phyloP scores from a whole-genome alignment of 2,329 filamentous ascomycete genomes.

The Aspergillus sp. region DNA sequence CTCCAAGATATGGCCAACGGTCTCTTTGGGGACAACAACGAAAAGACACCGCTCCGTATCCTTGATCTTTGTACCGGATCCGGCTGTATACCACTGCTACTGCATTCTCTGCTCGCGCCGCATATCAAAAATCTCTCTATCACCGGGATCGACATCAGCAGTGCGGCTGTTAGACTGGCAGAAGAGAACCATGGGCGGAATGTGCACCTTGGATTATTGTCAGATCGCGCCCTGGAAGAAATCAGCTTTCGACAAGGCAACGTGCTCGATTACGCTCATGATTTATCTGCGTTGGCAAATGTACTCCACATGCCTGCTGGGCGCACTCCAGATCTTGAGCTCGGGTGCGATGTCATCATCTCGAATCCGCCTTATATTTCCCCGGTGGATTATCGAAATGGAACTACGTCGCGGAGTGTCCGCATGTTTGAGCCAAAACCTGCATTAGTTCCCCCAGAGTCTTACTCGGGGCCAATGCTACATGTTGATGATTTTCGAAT shows the following conservation, averaged over 20 bases:
- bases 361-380: slow-evolving; percentile 95
- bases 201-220: slow-evolving; percentile 33
- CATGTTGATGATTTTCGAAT: slow-evolving; percentile 5
- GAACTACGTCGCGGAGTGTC: slow-evolving; percentile 72
- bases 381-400: slow-evolving; percentile 58
- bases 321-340: not conserved
- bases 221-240: slow-evolving; percentile 32
- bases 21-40: not conserved
- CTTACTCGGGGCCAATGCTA: not conserved
- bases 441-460: slow-evolving; percentile 70
- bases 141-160: slow-evolving; percentile 76
- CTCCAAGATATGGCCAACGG: slow-evolving; percentile 19
- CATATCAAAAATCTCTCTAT: slow-evolving; percentile 53
- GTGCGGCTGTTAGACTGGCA: slow-evolving; percentile 67
- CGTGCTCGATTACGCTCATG: slow-evolving; percentile 34
- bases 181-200: slow-evolving; percentile 65
- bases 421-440: slow-evolving; percentile 78
- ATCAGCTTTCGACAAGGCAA: slow-evolving; percentile 55
- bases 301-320: slow-evolving; percentile 15
- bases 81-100: slow-evolving; percentile 82
- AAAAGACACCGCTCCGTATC: slow-evolving; percentile 56
- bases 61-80: slow-evolving; percentile 90
- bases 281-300: slow-evolving; percentile 19
- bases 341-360: slow-evolving; percentile 67
- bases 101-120: slow-evolving; percentile 64